These are phyloP conservation scores for Nephelium lappaceum DNA, from an alignment of 345 rosid genomes.

Conservation along the genomic window DNA sequence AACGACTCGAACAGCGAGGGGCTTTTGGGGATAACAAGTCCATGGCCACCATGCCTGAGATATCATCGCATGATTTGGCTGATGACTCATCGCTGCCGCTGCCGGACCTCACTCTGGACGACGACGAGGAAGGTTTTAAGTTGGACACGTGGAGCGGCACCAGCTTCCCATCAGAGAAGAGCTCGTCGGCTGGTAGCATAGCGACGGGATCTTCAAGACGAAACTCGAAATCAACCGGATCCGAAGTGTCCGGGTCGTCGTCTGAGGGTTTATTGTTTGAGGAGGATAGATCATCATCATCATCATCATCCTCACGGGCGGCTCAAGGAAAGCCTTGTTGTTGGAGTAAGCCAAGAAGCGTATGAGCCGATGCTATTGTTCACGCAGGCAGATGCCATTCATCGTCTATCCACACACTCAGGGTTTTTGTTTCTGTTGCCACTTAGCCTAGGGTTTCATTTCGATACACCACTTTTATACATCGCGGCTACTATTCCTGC, in stretches of 20 bases:
- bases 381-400: constrained; percentile 89
- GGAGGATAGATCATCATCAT: constrained; percentile 14
- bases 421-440: neutral
- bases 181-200: constrained; percentile 93
- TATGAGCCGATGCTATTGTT: constrained; percentile 52
- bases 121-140: constrained; percentile 17
- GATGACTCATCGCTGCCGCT: constrained; percentile 13
- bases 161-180: constrained; percentile 84
- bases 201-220: constrained; percentile 75
- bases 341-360: constrained; percentile 27
- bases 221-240: constrained; percentile 74
- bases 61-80: constrained; percentile 45
- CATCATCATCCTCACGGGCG: constrained; percentile 52
- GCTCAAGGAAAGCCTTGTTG: constrained; percentile 54
- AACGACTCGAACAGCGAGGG: constrained; percentile 88
- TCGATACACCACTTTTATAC: neutral
- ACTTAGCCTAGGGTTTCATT: constrained; percentile 5
- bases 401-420: neutral
- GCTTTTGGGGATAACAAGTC: constrained; percentile 76
- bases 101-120: constrained; percentile 33
- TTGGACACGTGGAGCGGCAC: constrained; percentile 65
- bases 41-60: constrained; percentile 34
- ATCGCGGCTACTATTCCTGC: neutral
- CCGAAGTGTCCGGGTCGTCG: constrained; percentile 19
- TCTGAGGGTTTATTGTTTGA: constrained; percentile 19